Evolutionary conservation across 176 grass and related monocot genomes (phyloP).

Genomic region (Zizania latifolia): DNA sequence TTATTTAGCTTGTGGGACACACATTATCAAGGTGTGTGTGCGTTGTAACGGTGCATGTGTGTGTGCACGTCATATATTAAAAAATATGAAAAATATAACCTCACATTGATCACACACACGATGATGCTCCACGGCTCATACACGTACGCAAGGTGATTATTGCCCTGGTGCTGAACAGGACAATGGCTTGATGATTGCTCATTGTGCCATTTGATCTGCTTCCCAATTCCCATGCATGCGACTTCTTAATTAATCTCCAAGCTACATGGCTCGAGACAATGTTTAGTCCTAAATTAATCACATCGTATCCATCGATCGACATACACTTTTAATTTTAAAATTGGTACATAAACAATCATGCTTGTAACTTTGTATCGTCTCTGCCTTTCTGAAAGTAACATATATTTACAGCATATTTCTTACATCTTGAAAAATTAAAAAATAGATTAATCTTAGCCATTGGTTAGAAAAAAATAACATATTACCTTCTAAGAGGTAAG

Average conservation of each 20-base stretch:
- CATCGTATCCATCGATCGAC: neutral
- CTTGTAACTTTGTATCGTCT: neutral
- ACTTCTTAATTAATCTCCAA: neutral
- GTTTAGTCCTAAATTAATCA: neutral
- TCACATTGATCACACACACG: neutral
- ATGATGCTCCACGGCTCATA: neutral
- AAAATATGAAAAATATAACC: neutral
- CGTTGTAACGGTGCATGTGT: neutral
- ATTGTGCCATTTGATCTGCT: neutral
- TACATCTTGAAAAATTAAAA: too few relatives aligned
- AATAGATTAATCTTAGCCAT: too few relatives aligned
- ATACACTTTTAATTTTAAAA: neutral
- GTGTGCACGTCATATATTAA: neutral
- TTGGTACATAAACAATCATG: neutral
- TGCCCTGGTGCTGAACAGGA: neutral
- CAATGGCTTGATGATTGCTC: neutral
- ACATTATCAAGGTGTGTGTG: too few relatives aligned
- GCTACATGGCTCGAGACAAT: neutral
- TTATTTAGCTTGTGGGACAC: too few relatives aligned
- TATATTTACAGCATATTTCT: too few relatives aligned
- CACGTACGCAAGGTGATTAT: constrained; percentile 26
- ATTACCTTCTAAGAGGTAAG: too few relatives aligned
- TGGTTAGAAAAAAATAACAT: too few relatives aligned
- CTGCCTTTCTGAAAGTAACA: neutral
- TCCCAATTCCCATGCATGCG: neutral